phyloP scores from a whole-genome alignment of 1,139 yeast genomes.

The Entelexis sorbosivorans region DNA sequence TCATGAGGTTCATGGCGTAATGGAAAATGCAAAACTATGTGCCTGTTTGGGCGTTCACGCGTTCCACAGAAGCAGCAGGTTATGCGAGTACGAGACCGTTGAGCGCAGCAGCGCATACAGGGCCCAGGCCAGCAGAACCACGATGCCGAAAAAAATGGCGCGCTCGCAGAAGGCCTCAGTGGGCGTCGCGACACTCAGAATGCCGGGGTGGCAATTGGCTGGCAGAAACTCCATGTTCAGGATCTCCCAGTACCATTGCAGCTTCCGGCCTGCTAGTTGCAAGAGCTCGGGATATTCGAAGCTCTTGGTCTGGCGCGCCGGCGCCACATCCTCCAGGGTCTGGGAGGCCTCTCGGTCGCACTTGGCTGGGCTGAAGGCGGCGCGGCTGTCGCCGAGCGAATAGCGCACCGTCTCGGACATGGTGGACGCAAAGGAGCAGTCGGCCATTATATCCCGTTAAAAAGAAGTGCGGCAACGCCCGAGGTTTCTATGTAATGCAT shows the following conservation, averaged over 20 bases:
- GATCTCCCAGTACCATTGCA: neutral
- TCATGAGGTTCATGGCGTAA: neutral
- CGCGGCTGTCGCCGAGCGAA: neutral
- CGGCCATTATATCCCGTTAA: neutral
- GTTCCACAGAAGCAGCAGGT: neutral
- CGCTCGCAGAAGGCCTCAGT: slow-evolving; percentile 1
- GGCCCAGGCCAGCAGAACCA: neutral
- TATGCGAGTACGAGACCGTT: neutral
- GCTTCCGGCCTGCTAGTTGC: neutral
- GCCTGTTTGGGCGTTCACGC: neutral
- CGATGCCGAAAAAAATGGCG: neutral
- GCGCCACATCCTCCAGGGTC: neutral
- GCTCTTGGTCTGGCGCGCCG: neutral
- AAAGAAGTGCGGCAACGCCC: slow-evolving; percentile 4
- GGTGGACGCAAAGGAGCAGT: neutral
- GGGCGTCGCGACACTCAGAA: neutral
- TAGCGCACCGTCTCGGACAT: neutral
- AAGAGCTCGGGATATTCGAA: neutral
- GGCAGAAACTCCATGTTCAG: slow-evolving; percentile 5
- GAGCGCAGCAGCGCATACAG: neutral
- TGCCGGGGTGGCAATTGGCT: slow-evolving; percentile 1
- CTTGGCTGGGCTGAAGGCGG: neutral
- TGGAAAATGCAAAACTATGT: neutral
- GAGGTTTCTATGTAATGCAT: neutral
- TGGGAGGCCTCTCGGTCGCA: neutral